These are phyloP conservation scores for Ormosia emarginata DNA, from an alignment of 306 rosid species.

Conservation along the genomic window DNA sequence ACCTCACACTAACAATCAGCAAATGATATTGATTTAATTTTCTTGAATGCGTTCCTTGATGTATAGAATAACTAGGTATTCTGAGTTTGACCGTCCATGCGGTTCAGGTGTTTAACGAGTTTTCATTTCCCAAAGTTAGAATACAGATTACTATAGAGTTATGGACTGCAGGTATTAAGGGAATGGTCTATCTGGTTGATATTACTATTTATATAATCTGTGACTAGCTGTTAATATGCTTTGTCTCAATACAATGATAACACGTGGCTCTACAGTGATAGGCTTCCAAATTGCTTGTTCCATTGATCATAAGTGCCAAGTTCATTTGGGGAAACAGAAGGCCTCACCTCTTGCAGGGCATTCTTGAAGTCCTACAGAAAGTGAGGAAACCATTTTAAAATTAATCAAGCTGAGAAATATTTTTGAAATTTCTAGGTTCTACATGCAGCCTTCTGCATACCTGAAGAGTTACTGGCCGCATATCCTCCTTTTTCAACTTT, in stretches of 20 bases:
- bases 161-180: background rate
- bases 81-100: too few relatives aligned
- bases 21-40: too few relatives aligned
- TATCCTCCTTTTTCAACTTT: conserved; percentile 68
- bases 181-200: background rate
- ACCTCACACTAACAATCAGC: too few relatives aligned
- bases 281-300: conserved; percentile 82
- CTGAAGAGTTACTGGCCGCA: conserved; percentile 73
- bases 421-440: background rate
- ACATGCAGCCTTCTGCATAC: conserved; percentile 34
- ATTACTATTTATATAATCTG: background rate
- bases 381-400: background rate
- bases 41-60: too few relatives aligned
- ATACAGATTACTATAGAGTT: background rate
- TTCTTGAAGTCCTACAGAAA: conserved; percentile 59
- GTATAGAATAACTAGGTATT: too few relatives aligned
- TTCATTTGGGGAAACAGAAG: conserved; percentile 72
- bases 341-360: conserved; percentile 80
- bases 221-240: background rate
- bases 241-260: background rate
- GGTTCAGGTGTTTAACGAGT: too few relatives aligned
- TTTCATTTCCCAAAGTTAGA: too few relatives aligned
- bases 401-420: background rate
- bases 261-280: conserved; percentile 29
- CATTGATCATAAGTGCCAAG: conserved; percentile 63